Conservation (phyloP, 2,329 filamentous ascomycete genomes). For the Dothistroma pini region DNA sequence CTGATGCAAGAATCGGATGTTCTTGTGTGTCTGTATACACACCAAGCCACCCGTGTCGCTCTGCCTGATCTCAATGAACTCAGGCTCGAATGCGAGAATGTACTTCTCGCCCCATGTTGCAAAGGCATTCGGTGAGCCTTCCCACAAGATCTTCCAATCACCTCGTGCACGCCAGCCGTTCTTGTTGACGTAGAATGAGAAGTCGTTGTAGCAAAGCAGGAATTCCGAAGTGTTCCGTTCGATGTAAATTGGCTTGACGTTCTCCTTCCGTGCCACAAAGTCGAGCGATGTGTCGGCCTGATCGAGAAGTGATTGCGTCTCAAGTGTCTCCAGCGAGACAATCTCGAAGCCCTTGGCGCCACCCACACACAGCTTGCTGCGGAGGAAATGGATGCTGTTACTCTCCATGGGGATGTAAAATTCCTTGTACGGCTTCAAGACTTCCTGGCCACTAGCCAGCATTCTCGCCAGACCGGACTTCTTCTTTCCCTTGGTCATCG, state of each 20-base stretch:
- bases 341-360: conserved; percentile 96
- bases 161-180: conserved; percentile 95
- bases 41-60: conserved; percentile 89
- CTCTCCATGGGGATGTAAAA: conserved; percentile 99
- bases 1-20: conserved; percentile 91
- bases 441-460: conserved; percentile 89
- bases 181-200: conserved; percentile 98
- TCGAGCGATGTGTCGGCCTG: conserved; percentile 97
- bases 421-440: conserved; percentile 95
- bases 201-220: conserved; percentile 95
- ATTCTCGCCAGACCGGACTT: conserved; percentile 94
- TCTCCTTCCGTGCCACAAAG: conserved; percentile 91
- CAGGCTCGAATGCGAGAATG: conserved; percentile 94
- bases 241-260: conserved; percentile 85
- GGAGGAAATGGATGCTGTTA: conserved; percentile 96
- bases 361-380: conserved; percentile 93
- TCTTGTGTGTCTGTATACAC: conserved; percentile 93
- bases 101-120: conserved; percentile 88
- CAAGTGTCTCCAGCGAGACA: conserved; percentile 92
- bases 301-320: conserved; percentile 93
- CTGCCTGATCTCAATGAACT: conserved; percentile 94
- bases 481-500: conserved; percentile 77
- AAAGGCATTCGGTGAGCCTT: conserved; percentile 87
- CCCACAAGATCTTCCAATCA: conserved; percentile 98
- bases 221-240: conserved; percentile 97